Evolutionary conservation across 2,329 filamentous ascomycete species (phyloP), one percentile per base, ranked within the genome.

Genomic region (Xylaria sp.): DNA sequence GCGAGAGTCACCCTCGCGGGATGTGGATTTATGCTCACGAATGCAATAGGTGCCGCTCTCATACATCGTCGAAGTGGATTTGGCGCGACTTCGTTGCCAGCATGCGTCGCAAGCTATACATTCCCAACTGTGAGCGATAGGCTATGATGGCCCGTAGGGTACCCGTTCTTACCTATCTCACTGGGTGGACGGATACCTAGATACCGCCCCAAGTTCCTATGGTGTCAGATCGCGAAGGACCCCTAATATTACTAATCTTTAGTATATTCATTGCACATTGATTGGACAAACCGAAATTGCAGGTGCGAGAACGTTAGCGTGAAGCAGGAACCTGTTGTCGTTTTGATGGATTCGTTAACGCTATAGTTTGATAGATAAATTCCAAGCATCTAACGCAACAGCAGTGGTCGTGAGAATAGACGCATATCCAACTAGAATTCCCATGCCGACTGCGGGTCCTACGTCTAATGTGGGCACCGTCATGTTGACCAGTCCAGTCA

Each of bases 401-500:
- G 93, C 95, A 55, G 92, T 77, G 0, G 79, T 86, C 0, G 92
- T 91, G 50, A 97, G 68, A 0, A 85, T 80, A 1, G 82, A 86
- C 57, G 90, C 90, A 79, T 98, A 98, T 5, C 78, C 87, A 25
- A 93, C 79, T 69, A 99, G 78, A 38, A 97, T 88, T 0, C 79
- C 89, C 88, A 97, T 92, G 0, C 94, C 88, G 63, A 82, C 78
- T 2, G 85, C 73, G 9, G 87, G 86, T 4, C 84, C 84, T 69
- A 91, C 88, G 76, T 95, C 86, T 70, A 98, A 80, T 2, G 96
- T 99, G 44, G 90, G 90, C 61, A 98, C 79, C 3, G 90, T 92
- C 84, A 99, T 84, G 77, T 99, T 99, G 61, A 98, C 90, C 17
- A 93, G 76, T 0, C 96, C 96, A 0, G 96, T 99, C 69, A 97